Base-by-base conservation (phyloP, 208 protist genomes). In the Crithidia mellificae region DNA sequence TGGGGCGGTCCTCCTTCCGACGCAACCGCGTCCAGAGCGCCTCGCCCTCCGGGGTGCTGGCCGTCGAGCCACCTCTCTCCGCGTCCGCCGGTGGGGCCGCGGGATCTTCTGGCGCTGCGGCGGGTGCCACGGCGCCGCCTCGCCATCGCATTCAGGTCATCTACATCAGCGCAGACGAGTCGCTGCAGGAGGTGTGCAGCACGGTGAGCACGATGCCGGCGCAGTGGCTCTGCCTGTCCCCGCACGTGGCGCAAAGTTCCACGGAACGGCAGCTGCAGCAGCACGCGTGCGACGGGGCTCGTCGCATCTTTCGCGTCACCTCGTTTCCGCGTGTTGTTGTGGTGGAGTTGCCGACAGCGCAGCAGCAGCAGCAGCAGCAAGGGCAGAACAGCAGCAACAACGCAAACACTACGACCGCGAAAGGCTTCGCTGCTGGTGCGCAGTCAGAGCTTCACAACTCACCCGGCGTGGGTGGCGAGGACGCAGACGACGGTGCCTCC, bases 131-230 rank as follows among this genome's bases (percentile, higher is more conserved):
- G 0, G 43, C 11, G 29, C 15, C 14, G 20, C 53, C 67, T n/a
- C 43, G 20, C 2, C 44, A 49, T 6, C 66, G 57, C 27, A 78
- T 88, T 43, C 78, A 83, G 29, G 79, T 90, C 19, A 32, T 92
- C n/a, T 92, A 88, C 67, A 32, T 92, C 39, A 85, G 79, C 65
- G 74, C 75, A 1, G 87, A 92, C 53, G 73, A 80, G 25, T 69
- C 76, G 6, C 36, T 76, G 15, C 47, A 65, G 8, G 78, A 70
- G 41, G 73, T 88, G 25, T 51, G 61, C 24, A 38, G 46, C 0
- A 65, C 77, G 8, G 69, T 87, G 58, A 47, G 27, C 5, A 56
- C 38, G 15, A 74, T 88, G 74, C 87, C 87, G n/a, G 44, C 20
- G 22, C 58, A 59, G 7, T 92, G 87, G 87, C 55, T 81, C 7